A percentile compares a stretch with the other conserved stretches of the same genome.
Evolutionary conservation across 352 stramenopile genomes (phyloP).

Genomic region (Phytophthora uliginosa): DNA sequence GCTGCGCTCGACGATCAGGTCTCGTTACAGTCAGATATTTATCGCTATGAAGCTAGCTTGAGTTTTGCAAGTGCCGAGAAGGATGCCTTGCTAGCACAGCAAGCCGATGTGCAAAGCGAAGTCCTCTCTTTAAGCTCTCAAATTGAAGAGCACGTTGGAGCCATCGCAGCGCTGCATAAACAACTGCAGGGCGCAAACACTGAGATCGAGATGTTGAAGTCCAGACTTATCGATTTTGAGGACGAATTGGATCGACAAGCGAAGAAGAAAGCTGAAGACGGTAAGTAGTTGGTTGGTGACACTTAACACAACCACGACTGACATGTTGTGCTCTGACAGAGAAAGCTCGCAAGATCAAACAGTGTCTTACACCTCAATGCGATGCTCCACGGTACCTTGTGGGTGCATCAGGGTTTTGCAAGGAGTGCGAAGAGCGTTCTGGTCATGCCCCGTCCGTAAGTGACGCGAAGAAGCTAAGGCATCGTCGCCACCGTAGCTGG

Average conservation of each 20-base stretch:
- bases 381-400: slow-evolving; percentile 77
- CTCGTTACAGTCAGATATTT: slow-evolving; percentile 19
- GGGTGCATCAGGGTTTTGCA: slow-evolving; percentile 67
- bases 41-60: slow-evolving; percentile 7
- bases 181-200: slow-evolving; percentile 25
- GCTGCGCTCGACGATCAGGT: slow-evolving; percentile 2
- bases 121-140: slow-evolving; percentile 6
- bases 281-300: slow-evolving; percentile 9
- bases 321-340: slow-evolving; percentile 36
- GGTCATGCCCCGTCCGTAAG: slow-evolving; percentile 10
- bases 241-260: slow-evolving; percentile 53
- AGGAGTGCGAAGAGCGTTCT: slow-evolving; percentile 57
- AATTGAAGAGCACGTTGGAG: slow-evolving; percentile 8
- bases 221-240: slow-evolving; percentile 47
- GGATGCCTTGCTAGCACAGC: slow-evolving; percentile 5
- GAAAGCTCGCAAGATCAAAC: slow-evolving; percentile 49
- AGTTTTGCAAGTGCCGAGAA: slow-evolving; percentile 23
- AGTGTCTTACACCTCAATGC: slow-evolving; percentile 76
- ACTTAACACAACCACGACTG: background rate
- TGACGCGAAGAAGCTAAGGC: slow-evolving; percentile 22
- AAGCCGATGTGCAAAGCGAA: slow-evolving; percentile 6
- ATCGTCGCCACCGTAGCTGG: slow-evolving; percentile 63
- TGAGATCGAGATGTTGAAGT: slow-evolving; percentile 43
- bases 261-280: slow-evolving; percentile 48
- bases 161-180: slow-evolving; percentile 29